phyloP scores from a whole-genome alignment of 2,329 filamentous ascomycete genomes.

The Alternaria conjuncta region DNA sequence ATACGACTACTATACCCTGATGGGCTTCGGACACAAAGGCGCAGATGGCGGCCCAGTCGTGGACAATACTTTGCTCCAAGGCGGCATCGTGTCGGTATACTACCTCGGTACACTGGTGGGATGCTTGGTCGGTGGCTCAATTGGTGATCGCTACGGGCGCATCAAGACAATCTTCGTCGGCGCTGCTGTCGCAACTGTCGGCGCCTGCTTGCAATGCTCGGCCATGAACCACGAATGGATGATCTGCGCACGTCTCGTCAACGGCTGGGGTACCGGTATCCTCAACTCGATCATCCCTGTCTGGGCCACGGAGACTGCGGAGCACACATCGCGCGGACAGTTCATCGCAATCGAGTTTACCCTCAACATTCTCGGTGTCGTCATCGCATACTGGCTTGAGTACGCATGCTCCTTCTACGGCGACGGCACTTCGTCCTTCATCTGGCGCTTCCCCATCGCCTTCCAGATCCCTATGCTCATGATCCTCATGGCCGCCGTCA shows the following conservation, averaged over 20 bases:
- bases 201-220: conserved; percentile 69
- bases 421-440: conserved; percentile 63
- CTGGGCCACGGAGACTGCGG: conserved; percentile 73
- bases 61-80: conserved; percentile 36
- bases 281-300: conserved; percentile 74
- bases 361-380: conserved; percentile 73
- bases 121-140: conserved; percentile 31
- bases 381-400: conserved; percentile 63
- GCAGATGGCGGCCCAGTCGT: conserved; percentile 31
- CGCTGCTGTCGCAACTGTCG: conserved; percentile 44
- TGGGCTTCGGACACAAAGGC: conserved; percentile 40
- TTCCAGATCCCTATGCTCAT: conserved; percentile 73
- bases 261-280: conserved; percentile 72
- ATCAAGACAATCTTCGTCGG: conserved; percentile 39
- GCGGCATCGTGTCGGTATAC: conserved; percentile 44
- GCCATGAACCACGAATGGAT: conserved; percentile 69
- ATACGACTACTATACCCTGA: conserved; percentile 38
- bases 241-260: conserved; percentile 62
- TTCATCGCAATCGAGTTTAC: conserved; percentile 77
- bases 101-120: conserved; percentile 40
- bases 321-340: conserved; percentile 70
- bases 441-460: conserved; percentile 72
- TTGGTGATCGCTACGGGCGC: conserved; percentile 34
- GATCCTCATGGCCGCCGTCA: conserved; percentile 61
- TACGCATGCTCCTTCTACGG: conserved; percentile 67